These are phyloP conservation scores for Acanthamoeba royreba DNA, from an alignment of 208 protist species.

Conservation along the genomic window DNA sequence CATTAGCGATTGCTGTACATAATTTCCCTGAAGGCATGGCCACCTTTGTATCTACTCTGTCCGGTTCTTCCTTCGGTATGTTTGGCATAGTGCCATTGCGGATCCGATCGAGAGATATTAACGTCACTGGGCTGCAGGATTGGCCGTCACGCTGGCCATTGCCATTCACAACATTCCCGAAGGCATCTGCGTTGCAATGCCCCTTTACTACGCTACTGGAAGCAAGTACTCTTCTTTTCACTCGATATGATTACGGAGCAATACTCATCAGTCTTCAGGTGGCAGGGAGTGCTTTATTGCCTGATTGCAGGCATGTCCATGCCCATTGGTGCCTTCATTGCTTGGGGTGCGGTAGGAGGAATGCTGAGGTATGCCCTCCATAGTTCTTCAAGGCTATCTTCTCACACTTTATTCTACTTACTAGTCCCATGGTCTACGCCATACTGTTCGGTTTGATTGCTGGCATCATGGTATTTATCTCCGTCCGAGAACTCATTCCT, in stretches of 20 bases:
- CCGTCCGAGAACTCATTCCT: not conserved
- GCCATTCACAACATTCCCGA: slow-evolving; percentile 72
- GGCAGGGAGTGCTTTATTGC: slow-evolving; percentile 44
- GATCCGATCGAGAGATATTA: no score
- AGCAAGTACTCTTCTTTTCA: not conserved
- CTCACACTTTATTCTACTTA: no score
- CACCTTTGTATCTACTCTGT: slow-evolving; percentile 65
- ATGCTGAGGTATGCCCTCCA: not conserved
- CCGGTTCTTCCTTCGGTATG: not conserved
- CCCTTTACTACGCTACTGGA: slow-evolving; percentile 56
- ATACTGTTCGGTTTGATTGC: slow-evolving; percentile 65
- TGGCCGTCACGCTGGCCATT: slow-evolving; percentile 52
- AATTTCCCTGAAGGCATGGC: slow-evolving; percentile 73
- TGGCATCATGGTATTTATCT: slow-evolving; percentile 68
- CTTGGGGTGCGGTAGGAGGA: not conserved
- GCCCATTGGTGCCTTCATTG: slow-evolving; percentile 60
- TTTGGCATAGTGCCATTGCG: no score
- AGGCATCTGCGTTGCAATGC: slow-evolving; percentile 65
- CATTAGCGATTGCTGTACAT: slow-evolving; percentile 61
- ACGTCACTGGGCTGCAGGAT: slow-evolving; percentile 25
- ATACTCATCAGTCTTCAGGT: not conserved
- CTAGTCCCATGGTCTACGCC: slow-evolving; percentile 41
- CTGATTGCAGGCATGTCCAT: slow-evolving; percentile 51
- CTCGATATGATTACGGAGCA: not conserved
- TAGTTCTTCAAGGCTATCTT: not conserved